phyloP scores from a whole-genome alignment of 768 basidiomycete genomes.

The Russula ochroleuca region DNA sequence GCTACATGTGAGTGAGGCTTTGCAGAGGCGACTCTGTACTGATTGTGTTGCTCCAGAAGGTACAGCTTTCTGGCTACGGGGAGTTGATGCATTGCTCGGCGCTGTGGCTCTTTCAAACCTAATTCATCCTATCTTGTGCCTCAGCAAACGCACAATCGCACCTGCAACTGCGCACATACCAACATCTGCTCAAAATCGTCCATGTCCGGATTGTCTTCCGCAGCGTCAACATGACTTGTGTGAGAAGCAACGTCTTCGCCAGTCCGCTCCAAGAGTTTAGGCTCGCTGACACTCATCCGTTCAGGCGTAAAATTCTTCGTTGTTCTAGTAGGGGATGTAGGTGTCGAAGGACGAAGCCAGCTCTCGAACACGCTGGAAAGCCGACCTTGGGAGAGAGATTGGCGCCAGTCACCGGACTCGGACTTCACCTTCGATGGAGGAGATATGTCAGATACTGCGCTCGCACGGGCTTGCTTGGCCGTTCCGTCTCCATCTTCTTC shows the following conservation, averaged over 20 bases:
- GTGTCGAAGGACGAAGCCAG: constrained; percentile 49
- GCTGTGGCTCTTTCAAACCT: constrained; percentile 66
- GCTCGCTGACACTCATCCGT: constrained; percentile 70
- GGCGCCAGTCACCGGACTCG: constrained; percentile 46
- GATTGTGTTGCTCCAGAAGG: constrained; percentile 54
- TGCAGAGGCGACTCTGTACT: constrained; percentile 36
- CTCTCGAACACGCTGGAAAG: constrained; percentile 64
- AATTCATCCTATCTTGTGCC: constrained; percentile 54
- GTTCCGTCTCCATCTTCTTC: constrained; percentile 55
- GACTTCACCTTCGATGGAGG: constrained; percentile 28
- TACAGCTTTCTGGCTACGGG: constrained; percentile 61
- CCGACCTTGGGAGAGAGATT: constrained; percentile 52
- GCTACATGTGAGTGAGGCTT: constrained; percentile 32
- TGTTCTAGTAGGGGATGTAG: constrained; percentile 38
- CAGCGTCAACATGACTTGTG: constrained; percentile 32
- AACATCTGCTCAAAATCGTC: constrained; percentile 65
- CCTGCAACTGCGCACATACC: constrained; percentile 39
- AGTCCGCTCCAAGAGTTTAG: constrained; percentile 48
- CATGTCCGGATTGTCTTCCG: constrained; percentile 39
- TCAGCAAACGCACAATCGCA: constrained; percentile 18
- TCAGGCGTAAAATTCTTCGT: constrained; percentile 29
- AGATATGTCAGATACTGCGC: constrained; percentile 28
- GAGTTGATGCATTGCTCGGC: constrained; percentile 58
- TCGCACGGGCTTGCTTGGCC: constrained; percentile 47
- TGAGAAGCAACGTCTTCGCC: constrained; percentile 28